phyloP scores from a whole-genome alignment of 2,329 filamentous ascomycete genomes.

The Hysterium pulicare region DNA sequence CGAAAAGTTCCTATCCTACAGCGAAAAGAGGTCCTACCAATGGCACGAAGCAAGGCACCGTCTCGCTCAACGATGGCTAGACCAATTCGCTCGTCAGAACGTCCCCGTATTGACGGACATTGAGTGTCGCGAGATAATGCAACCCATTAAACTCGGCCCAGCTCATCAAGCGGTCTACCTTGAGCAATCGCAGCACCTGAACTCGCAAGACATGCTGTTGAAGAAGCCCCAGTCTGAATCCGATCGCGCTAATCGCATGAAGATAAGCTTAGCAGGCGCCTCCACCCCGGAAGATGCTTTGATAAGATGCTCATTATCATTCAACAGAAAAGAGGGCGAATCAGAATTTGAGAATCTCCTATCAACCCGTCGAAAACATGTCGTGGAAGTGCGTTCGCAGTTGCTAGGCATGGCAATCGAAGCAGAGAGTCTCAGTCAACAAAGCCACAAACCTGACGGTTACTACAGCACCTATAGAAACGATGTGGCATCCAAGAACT shows the following conservation, averaged over 20 bases:
- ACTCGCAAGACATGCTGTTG: constrained; percentile 49
- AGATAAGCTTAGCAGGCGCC: constrained; percentile 46
- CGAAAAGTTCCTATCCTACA: constrained; percentile 56
- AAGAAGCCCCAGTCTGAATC: constrained; percentile 35
- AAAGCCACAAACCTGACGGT: not conserved
- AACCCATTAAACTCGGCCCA: constrained; percentile 43
- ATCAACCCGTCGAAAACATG: constrained; percentile 15
- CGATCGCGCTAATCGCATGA: constrained; percentile 40
- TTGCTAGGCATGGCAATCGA: constrained; percentile 13
- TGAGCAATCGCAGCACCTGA: constrained; percentile 54
- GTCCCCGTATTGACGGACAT: constrained; percentile 39
- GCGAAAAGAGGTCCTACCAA: constrained; percentile 46
- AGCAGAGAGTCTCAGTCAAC: constrained; percentile 12
- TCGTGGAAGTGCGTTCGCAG: constrained; percentile 10
- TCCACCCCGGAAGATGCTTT: constrained; percentile 52
- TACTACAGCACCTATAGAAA: constrained; percentile 13
- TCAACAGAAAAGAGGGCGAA: constrained; percentile 11
- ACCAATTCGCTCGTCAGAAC: constrained; percentile 48
- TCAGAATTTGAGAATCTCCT: constrained; percentile 16
- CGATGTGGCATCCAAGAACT: constrained; percentile 13
- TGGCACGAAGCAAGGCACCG: constrained; percentile 53
- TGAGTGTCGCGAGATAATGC: constrained; percentile 41
- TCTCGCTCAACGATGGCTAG: constrained; percentile 54
- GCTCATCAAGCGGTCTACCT: constrained; percentile 54
- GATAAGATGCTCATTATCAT: constrained; percentile 41